Base-by-base conservation (phyloP, 2,329 filamentous ascomycete genomes). In the Arthrobotrys musiformis region DNA sequence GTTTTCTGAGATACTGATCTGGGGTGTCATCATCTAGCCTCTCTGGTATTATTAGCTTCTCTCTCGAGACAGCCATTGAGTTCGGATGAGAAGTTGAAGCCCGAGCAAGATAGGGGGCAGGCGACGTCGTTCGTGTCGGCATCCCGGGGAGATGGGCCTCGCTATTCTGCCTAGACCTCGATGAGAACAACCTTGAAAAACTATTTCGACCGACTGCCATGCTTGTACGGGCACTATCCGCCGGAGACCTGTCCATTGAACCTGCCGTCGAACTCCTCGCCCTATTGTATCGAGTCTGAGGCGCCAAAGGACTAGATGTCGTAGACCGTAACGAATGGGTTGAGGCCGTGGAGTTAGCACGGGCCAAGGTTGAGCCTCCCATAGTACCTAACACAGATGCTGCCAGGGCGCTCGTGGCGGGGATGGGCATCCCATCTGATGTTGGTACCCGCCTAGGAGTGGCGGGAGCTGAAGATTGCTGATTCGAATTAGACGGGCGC, bases 21-120 rank as follows among this genome's bases (percentile, higher is more conserved):
- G 95, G 92, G 0, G 94, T 94, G 81, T 99, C 95, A 74, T 93
- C 92, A 79, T 97, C 93, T 79, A 92, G 88, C 64, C 92, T 89
- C 80, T 94, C 90, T 0, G 95, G 94, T 37, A 97, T 81, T 68
- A 78, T 79, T n/a, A 81, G 62, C 44, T 79, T 81, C 35, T 95
- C 92, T 79, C 92, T 88, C 28, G 89, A 88, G 48, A 96, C 86
- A 79, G 92, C 92, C 33, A 97, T 86, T 0, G 93, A 97, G 81
- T 94, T 95, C 76, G 91, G 90, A 82, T 95, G 95, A 6, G 93
- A 95, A 0, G 87, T 86, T 63, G 85, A 88, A 22, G 91, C 76
- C 56, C 61, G 77, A 42, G 22, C 62, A 44, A 77, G 44, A 24
- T 78, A 79, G 15, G 80, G 80, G 24, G 80, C 79, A n/a, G 80